Base-by-base conservation (phyloP, 257 asterid genomes). In the Galeopsis tetrahit region DNA sequence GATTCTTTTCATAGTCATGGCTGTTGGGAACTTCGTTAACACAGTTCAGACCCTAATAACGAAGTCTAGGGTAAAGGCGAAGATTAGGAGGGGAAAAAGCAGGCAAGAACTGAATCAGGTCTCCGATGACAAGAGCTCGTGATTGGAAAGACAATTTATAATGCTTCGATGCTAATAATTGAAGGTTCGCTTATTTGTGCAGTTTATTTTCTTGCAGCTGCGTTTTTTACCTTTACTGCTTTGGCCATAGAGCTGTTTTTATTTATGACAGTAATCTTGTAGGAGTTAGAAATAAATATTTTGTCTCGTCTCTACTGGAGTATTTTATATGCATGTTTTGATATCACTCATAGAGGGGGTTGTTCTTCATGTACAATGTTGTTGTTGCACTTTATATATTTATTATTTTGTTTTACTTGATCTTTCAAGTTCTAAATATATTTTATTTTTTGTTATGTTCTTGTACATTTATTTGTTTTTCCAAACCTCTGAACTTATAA, bases 41-140 rank as follows among this genome's bases (percentile, higher is more conserved):
- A 91, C 99, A 6, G 96, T 94, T 82, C 89, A 94, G 85, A 85
- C 99, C 44, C 96, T 94, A 65, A 80, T 82, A 73, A 91, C 89
- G 1, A 94, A 93, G 75, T 88, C 93, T 31, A 85, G 90, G 76
- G 91, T 94, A 40, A 94, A 94, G 81, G 96, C 97, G 10, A 94
- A 87, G 75, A 88, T 89, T 46, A 86, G 57, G 92, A 91, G 65
- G 79, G 89, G 83, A 34, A 93, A 85, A 82, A 89, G 92, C 87
- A 88, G 85, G 76, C 91, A 83, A 79, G 96, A 91, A 36, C 63
- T 85, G 72, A 65, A 80, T 74, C 89, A 78, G 60, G 92, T 73
- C 71, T 52, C 83, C 14, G 75, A 72, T 56, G 85, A 82, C 72
- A 78, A 82, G 78, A 71, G 63, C 70, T 78, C 38, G 57, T 85